Conservation (phyloP, 208 protist species). For the Trypanosoma boissoni region DNA sequence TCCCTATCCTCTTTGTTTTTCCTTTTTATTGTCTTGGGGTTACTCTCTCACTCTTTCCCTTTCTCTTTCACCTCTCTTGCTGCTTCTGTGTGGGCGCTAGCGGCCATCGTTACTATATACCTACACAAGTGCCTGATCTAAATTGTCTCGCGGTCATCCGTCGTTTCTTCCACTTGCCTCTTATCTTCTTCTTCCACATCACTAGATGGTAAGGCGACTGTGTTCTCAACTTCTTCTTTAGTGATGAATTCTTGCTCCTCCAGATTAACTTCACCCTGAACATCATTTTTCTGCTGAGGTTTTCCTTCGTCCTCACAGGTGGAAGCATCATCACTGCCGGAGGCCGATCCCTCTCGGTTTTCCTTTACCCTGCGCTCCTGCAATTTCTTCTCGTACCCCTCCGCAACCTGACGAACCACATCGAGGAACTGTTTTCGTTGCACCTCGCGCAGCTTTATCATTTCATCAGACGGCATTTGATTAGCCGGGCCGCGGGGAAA, state of each 20-base stretch:
- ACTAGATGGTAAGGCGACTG: not conserved
- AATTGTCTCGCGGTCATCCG: conserved; percentile 19
- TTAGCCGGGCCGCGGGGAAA: conserved; percentile 42
- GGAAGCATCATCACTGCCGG: conserved; percentile 28
- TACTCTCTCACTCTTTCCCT: not conserved
- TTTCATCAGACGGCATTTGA: conserved; percentile 51
- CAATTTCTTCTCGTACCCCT: conserved; percentile 71
- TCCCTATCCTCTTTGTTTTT: not conserved
- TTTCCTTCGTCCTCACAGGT: conserved; percentile 20
- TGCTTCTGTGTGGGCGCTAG: not conserved
- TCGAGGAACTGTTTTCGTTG: conserved; percentile 83
- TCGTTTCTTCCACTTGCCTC: not conserved
- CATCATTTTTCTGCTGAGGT: no score
- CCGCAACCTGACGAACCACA: conserved; percentile 64
- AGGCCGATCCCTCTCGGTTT: conserved; percentile 10
- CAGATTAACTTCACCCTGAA: not conserved
- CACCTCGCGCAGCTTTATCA: conserved; percentile 70
- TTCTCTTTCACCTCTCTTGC: not conserved
- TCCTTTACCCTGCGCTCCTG: conserved; percentile 39
- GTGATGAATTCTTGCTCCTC: not conserved
- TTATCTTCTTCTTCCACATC: not conserved
- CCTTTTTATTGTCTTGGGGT: not conserved
- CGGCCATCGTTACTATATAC: no score
- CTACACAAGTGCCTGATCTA: no score
- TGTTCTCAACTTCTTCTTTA: no score